phyloP scores from a whole-genome alignment of 768 basidiomycete species.

The Leucocoprinus birnbaumii region DNA sequence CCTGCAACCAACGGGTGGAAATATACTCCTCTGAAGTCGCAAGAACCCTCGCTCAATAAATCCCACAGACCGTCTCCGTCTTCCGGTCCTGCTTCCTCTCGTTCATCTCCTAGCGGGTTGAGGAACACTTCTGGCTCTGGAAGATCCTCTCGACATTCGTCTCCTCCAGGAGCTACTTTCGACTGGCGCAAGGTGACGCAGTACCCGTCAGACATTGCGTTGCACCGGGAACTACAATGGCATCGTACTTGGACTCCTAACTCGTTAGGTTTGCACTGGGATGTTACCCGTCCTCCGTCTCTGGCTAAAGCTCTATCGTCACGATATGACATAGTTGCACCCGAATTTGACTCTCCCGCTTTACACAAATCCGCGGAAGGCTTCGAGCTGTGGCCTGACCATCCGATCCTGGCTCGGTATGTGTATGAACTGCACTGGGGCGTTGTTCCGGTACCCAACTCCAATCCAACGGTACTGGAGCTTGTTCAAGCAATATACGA shows the following conservation, averaged over 20 bases:
- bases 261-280: slow-evolving; percentile 35
- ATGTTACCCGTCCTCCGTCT: slow-evolving; percentile 35
- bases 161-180: neutral
- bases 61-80: neutral
- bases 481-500: slow-evolving; percentile 45
- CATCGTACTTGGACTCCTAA: neutral
- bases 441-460: slow-evolving; percentile 38
- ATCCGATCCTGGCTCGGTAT: slow-evolving; percentile 35
- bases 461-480: slow-evolving; percentile 37
- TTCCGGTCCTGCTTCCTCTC: neutral
- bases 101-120: neutral
- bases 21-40: slow-evolving; percentile 27
- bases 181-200: neutral
- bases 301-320: slow-evolving; percentile 30
- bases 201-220: neutral
- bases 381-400: slow-evolving; percentile 36
- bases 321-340: slow-evolving; percentile 23
- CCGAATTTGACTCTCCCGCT: slow-evolving; percentile 29
- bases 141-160: neutral
- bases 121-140: no score
- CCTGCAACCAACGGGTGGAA: slow-evolving; percentile 18
- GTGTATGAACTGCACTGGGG: slow-evolving; percentile 45
- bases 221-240: slow-evolving; percentile 1
- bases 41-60: slow-evolving; percentile 13
- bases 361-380: slow-evolving; percentile 26